phyloP scores from a whole-genome alignment of 495 filamentous ascomycete species.

The Opeltia flavorubescens region DNA sequence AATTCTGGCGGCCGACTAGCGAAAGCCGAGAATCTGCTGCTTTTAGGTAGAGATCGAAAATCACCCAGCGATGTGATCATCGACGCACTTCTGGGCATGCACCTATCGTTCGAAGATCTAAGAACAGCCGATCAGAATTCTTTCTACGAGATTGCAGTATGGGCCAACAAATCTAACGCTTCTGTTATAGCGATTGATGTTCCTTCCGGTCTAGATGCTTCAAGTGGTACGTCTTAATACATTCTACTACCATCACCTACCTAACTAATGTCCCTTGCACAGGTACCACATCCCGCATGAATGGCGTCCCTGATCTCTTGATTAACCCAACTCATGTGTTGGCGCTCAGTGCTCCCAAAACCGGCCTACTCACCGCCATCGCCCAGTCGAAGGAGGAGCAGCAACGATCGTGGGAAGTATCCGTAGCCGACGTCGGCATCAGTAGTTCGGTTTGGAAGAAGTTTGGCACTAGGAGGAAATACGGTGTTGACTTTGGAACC shows the following conservation, averaged over 20 bases:
- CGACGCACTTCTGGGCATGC: slow-evolving; percentile 75
- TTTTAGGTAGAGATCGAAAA: slow-evolving; percentile 41
- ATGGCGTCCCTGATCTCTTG: slow-evolving; percentile 40
- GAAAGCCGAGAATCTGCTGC: slow-evolving; percentile 39
- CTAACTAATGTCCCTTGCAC: not conserved
- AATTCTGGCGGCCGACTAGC: slow-evolving; percentile 61
- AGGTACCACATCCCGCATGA: not conserved
- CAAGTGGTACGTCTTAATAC: slow-evolving; percentile 41
- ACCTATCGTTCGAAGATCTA: slow-evolving; percentile 71
- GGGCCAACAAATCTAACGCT: slow-evolving; percentile 71
- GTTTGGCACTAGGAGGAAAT: slow-evolving; percentile 60
- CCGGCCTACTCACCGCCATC: slow-evolving; percentile 61
- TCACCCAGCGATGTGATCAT: slow-evolving; percentile 62
- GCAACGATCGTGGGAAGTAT: slow-evolving; percentile 55
- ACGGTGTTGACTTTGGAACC: slow-evolving; percentile 73
- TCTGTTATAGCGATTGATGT: slow-evolving; percentile 72
- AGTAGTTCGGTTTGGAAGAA: slow-evolving; percentile 72
- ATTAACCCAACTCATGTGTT: slow-evolving; percentile 66
- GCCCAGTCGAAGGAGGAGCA: slow-evolving; percentile 34
- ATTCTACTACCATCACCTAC: no score
- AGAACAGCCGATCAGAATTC: slow-evolving; percentile 67
- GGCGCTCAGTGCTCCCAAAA: slow-evolving; percentile 70
- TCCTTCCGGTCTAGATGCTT: slow-evolving; percentile 73
- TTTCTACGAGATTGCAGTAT: slow-evolving; percentile 70
- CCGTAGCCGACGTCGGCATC: slow-evolving; percentile 76